Conservation (phyloP, 129 eudicot species). For the Sambucus nigra region DNA sequence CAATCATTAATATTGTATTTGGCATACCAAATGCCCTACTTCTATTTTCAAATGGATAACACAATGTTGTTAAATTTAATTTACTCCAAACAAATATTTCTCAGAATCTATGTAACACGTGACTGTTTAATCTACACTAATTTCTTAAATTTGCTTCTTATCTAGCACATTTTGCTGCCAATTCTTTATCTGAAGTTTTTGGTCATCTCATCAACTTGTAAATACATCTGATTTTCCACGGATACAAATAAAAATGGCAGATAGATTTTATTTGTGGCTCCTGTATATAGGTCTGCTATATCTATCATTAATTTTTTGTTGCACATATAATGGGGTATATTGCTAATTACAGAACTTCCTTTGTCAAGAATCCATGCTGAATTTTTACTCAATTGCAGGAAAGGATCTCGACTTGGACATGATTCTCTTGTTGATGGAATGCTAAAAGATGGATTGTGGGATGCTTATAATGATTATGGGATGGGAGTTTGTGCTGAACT, state of each 20-base stretch:
- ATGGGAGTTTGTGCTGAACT: conserved; percentile 94
- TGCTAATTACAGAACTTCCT: conserved; percentile 3
- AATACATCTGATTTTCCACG: neutral
- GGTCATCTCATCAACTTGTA: neutral
- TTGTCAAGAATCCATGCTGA: neutral
- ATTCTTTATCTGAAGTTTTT: neutral
- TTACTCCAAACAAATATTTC: too few relatives aligned
- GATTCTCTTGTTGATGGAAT: conserved; percentile 92
- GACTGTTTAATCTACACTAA: too few relatives aligned
- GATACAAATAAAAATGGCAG: neutral
- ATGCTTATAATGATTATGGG: conserved; percentile 70
- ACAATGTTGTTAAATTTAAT: neutral
- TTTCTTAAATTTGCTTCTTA: too few relatives aligned
- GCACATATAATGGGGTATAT: neutral
- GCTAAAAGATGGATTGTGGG: conserved; percentile 92
- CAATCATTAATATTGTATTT: neutral
- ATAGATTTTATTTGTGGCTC: too few relatives aligned
- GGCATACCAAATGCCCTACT: neutral
- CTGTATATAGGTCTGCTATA: neutral
- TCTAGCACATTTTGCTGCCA: too few relatives aligned
- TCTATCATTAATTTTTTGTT: neutral
- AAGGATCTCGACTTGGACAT: conserved; percentile 93
- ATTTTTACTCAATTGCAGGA: conserved; percentile 38
- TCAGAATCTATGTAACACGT: too few relatives aligned
- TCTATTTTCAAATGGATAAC: neutral